These are phyloP conservation scores for Hymenoscyphus occultus DNA, from an alignment of 2,329 filamentous ascomycete species.

Conservation along the genomic window DNA sequence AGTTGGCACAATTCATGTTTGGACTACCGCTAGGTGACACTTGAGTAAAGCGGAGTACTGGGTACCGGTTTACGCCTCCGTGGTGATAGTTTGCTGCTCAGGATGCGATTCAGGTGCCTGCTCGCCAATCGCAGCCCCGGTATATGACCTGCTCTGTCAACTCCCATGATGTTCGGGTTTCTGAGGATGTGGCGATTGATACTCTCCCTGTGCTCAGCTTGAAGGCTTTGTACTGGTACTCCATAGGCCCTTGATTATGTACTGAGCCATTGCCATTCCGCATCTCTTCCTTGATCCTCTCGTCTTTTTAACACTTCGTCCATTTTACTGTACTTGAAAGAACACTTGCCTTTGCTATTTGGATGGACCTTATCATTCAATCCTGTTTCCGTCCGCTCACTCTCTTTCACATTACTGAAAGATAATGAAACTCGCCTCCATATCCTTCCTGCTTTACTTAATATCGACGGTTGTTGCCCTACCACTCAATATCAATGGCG, in stretches of 20 bases:
- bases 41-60: background rate
- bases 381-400: background rate
- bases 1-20: background rate
- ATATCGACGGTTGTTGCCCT: conserved; percentile 23
- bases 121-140: background rate
- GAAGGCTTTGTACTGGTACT: too few relatives aligned
- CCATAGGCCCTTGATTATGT: background rate
- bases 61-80: background rate
- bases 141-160: background rate
- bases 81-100: too few relatives aligned
- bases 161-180: background rate
- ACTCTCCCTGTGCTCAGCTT: too few relatives aligned
- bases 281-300: background rate
- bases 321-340: background rate
- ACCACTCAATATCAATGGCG: conserved; percentile 24
- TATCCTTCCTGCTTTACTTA: background rate
- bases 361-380: background rate
- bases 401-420: background rate
- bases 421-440: background rate
- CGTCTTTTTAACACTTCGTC: background rate
- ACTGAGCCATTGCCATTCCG: background rate
- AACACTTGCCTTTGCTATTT: background rate
- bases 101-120: background rate
- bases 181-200: background rate
- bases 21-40: background rate